phyloP scores from a whole-genome alignment of 208 protist genomes.

The Trypanosoma grayi region DNA sequence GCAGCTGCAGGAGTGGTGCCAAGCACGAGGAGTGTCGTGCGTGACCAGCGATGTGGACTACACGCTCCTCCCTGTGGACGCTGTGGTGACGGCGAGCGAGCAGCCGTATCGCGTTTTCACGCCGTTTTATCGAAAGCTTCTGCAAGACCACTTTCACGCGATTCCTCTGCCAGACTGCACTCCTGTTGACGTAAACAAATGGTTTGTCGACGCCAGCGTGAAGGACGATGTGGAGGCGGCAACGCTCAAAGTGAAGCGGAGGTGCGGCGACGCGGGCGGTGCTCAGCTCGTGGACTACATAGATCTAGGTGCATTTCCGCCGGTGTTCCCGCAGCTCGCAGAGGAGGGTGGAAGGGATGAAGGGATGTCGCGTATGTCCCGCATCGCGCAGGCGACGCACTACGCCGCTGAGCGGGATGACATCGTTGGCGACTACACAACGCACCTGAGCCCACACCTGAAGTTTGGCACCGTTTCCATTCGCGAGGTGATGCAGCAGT shows the following conservation, averaged over 20 bases:
- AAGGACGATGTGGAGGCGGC: conserved; percentile 5
- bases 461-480: conserved; percentile 78
- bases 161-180: conserved; percentile 27
- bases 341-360: conserved; percentile 50
- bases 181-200: conserved; percentile 9
- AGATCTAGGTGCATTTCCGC: conserved; percentile 17
- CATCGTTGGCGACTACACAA: conserved; percentile 55
- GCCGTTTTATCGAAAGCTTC: conserved; percentile 58
- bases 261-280: conserved; percentile 18
- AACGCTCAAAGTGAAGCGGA: conserved; percentile 10
- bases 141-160: conserved; percentile 32
- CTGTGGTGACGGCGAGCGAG: conserved; percentile 30
- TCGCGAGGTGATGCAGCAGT: conserved; percentile 53
- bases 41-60: conserved; percentile 49
- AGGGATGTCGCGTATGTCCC: conserved; percentile 33
- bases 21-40: conserved; percentile 23
- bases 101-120: conserved; percentile 78
- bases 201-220: conserved; percentile 13
- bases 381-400: conserved; percentile 26
- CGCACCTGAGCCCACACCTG: conserved; percentile 70
- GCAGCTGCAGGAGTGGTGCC: conserved; percentile 39
- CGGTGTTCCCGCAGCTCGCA: conserved; percentile 22
- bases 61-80: conserved; percentile 47
- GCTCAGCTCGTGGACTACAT: background rate
- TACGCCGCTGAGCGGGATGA: conserved; percentile 49